These are phyloP conservation scores for Pichia cephalocereana DNA, from an alignment of 805 yeast genomes.

Conservation along the genomic window DNA sequence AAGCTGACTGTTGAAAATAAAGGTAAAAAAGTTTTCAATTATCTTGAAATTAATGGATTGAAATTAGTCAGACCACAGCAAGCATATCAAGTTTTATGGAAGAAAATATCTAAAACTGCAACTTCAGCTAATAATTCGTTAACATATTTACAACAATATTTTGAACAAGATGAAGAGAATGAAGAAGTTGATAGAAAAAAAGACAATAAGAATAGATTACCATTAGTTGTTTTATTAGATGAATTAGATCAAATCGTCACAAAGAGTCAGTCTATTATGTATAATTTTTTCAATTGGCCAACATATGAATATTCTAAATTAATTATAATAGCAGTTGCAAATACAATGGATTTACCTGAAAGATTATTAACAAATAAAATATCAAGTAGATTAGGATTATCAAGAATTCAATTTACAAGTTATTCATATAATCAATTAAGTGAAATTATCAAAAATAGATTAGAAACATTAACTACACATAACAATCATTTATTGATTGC, in stretches of 20 bases:
- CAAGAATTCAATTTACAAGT: constrained; percentile 81
- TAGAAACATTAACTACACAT: constrained; percentile 39
- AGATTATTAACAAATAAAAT: constrained; percentile 78
- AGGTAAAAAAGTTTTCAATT: constrained; percentile 41
- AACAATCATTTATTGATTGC: constrained; percentile 38
- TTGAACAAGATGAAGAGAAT: constrained; percentile 27
- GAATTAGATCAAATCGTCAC: constrained; percentile 90
- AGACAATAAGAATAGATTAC: constrained; percentile 27
- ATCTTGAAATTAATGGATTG: constrained; percentile 84
- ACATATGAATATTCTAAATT: constrained; percentile 69
- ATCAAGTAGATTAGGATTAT: constrained; percentile 82
- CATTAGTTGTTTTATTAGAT: constrained; percentile 74
- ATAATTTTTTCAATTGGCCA: constrained; percentile 98
- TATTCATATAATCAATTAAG: constrained; percentile 74
- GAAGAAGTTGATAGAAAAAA: constrained; percentile 6
- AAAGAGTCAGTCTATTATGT: constrained; percentile 75
- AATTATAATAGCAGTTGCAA: constrained; percentile 88
- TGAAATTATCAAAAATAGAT: constrained; percentile 61
- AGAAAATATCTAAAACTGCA: constrained; percentile 51
- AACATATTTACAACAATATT: constrained; percentile 60
- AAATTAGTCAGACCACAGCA: constrained; percentile 70
- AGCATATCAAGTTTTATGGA: constrained; percentile 80
- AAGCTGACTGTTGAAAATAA: constrained; percentile 15
- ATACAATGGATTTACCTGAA: constrained; percentile 96
- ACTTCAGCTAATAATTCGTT: constrained; percentile 59